phyloP scores from a whole-genome alignment of 805 yeast genomes.

The Hanseniaspora osmophila region DNA sequence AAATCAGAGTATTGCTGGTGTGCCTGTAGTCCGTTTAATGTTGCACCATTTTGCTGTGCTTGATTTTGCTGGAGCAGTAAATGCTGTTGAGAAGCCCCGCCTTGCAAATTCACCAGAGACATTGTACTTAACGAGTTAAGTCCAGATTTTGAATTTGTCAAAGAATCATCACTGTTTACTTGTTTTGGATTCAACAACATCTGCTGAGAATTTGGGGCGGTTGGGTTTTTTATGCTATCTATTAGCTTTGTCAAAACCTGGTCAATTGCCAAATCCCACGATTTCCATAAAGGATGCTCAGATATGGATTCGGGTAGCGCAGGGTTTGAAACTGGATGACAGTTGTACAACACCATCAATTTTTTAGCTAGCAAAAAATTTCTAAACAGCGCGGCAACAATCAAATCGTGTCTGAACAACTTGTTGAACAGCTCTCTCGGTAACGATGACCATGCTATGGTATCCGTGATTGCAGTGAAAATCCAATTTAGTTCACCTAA shows the following conservation, averaged over 20 bases:
- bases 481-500: slow-evolving; percentile 95
- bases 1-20: slow-evolving; percentile 78
- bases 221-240: slow-evolving; percentile 26
- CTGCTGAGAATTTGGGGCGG: slow-evolving; percentile 18
- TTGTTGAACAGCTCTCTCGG: slow-evolving; percentile 81
- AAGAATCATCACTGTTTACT: slow-evolving; percentile 13
- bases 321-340: slow-evolving; percentile 91
- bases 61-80: slow-evolving; percentile 4
- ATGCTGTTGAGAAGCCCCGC: slow-evolving; percentile 2
- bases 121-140: slow-evolving; percentile 24
- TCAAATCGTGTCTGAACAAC: slow-evolving; percentile 83
- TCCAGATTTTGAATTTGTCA: slow-evolving; percentile 18
- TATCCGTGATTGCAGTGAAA: slow-evolving; percentile 93
- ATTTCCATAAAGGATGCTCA: slow-evolving; percentile 88
- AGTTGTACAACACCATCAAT: slow-evolving; percentile 83
- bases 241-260: slow-evolving; percentile 71
- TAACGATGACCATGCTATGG: slow-evolving; percentile 91
- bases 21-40: slow-evolving; percentile 6
- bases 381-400: slow-evolving; percentile 91
- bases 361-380: slow-evolving; percentile 85
- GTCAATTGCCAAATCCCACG: slow-evolving; percentile 95
- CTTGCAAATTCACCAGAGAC: slow-evolving; percentile 22
- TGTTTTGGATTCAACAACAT: slow-evolving; percentile 9
- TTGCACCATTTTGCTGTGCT: slow-evolving; percentile 11
- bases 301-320: slow-evolving; percentile 71